Evolutionary conservation across 805 yeast species (phyloP).

Genomic region (Lipomyces spencermartinsiae): DNA sequence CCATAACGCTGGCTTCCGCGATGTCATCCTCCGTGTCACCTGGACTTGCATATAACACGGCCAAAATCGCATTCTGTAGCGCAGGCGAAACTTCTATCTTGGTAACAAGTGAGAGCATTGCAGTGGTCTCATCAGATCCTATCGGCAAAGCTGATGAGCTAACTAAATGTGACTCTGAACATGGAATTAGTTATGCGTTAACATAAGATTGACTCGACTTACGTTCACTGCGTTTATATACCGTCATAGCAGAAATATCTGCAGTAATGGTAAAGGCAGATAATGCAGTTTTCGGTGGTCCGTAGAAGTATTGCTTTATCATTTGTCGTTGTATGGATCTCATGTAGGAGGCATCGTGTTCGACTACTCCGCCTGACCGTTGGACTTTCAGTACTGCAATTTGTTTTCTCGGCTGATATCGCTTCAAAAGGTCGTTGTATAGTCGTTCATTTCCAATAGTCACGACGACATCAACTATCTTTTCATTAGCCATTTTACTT

Average conservation of each 20-base stretch:
- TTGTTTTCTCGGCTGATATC: slow-evolving; percentile 39
- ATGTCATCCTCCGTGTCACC: slow-evolving; percentile 57
- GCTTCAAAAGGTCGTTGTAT: slow-evolving; percentile 65
- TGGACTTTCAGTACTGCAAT: slow-evolving; percentile 65
- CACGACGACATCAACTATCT: slow-evolving; percentile 59
- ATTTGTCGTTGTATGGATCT: slow-evolving; percentile 76
- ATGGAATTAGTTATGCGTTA: slow-evolving; percentile 25
- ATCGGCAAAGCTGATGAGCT: slow-evolving; percentile 46
- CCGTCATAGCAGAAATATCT: slow-evolving; percentile 63
- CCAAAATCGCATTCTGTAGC: slow-evolving; percentile 78
- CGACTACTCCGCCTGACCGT: slow-evolving; percentile 77
- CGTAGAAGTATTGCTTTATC: slow-evolving; percentile 90
- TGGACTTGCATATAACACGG: slow-evolving; percentile 60
- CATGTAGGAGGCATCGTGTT: slow-evolving; percentile 68
- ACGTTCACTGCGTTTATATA: slow-evolving; percentile 63
- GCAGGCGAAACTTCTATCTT: slow-evolving; percentile 48
- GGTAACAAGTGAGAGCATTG: slow-evolving; percentile 43
- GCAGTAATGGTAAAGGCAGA: slow-evolving; percentile 87
- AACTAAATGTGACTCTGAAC: slow-evolving; percentile 39
- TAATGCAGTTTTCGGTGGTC: slow-evolving; percentile 65
- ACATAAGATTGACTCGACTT: slow-evolving; percentile 18
- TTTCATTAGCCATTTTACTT: slow-evolving; percentile 33
- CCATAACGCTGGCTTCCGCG: slow-evolving; percentile 66
- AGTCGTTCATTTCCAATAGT: slow-evolving; percentile 80
- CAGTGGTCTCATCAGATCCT: slow-evolving; percentile 45